These are phyloP conservation scores for Ogataea polymorpha DNA, from an alignment of 805 yeast species.

Conservation along the genomic window DNA sequence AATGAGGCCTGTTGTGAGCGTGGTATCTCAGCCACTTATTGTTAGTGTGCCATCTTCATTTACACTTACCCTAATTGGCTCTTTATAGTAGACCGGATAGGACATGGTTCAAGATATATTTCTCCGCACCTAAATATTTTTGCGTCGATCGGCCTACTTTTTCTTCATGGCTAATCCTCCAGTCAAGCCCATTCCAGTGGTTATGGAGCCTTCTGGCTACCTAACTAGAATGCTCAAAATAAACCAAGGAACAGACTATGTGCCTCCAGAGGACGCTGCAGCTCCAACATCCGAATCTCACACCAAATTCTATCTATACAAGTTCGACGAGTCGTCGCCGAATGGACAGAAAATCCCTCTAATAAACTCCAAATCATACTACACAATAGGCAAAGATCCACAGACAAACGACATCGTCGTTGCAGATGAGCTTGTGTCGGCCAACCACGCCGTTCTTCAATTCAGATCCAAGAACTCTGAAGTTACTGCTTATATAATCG, in stretches of 20 bases:
- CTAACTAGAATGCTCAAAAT: slow-evolving; percentile 6
- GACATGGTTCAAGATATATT: slow-evolving; percentile 16
- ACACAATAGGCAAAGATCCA: slow-evolving; percentile 25
- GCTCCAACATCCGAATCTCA: slow-evolving; percentile 13
- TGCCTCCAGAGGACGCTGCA: slow-evolving; percentile 21
- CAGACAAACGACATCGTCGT: slow-evolving; percentile 20
- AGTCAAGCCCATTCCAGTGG: slow-evolving; percentile 16
- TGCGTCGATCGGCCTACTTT: slow-evolving; percentile 6
- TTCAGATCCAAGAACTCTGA: slow-evolving; percentile 15
- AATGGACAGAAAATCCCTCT: slow-evolving; percentile 19
- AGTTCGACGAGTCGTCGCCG: slow-evolving; percentile 14
- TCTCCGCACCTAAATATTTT: slow-evolving; percentile 7
- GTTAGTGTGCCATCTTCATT: slow-evolving; percentile 1
- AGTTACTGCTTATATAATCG: slow-evolving; percentile 24
- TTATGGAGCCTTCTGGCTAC: slow-evolving; percentile 22
- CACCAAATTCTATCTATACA: slow-evolving; percentile 17
- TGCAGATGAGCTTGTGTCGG: slow-evolving; percentile 22
- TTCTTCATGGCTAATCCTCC: slow-evolving; percentile 4
- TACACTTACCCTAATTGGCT: slow-evolving; percentile 59
- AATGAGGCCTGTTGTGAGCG: slow-evolving; percentile 74
- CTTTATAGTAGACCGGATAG: slow-evolving; percentile 56
- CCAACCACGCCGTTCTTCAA: slow-evolving; percentile 31
- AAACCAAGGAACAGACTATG: slow-evolving; percentile 3
- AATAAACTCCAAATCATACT: slow-evolving; percentile 24
- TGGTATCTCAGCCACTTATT: slow-evolving; percentile 69